Evolutionary conservation across 805 yeast genomes (phyloP).

Genomic region (Phaffomyces antillensis): DNA sequence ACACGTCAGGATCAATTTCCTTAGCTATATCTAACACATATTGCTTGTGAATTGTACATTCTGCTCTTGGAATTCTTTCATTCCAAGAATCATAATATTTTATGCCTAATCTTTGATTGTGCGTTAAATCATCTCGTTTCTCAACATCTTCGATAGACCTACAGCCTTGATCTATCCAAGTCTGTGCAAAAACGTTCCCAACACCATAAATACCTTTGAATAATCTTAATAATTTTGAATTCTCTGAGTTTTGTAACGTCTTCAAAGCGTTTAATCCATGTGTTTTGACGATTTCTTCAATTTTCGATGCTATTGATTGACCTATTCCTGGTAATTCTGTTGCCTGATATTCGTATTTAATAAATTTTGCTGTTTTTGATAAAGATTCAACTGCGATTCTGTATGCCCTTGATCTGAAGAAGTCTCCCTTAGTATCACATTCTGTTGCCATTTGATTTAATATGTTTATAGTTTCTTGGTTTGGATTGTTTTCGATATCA

Average conservation of each 20-base stretch:
- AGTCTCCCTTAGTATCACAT: constrained; percentile 24
- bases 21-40: constrained; percentile 22
- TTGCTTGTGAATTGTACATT: constrained; percentile 34
- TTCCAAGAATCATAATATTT: constrained; percentile 42
- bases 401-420: constrained; percentile 35
- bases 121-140: constrained; percentile 22
- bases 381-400: constrained; percentile 35
- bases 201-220: constrained; percentile 43
- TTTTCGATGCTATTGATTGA: constrained; percentile 32
- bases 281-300: constrained; percentile 39
- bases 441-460: constrained; percentile 18
- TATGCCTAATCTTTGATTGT: constrained; percentile 33
- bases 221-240: constrained; percentile 21
- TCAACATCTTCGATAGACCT: constrained; percentile 33
- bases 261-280: constrained; percentile 23
- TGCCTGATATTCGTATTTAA: constrained; percentile 34
- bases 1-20: constrained; percentile 29
- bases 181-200: constrained; percentile 34
- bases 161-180: constrained; percentile 33
- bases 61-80: constrained; percentile 36
- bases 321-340: constrained; percentile 34
- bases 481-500: constrained; percentile 15
- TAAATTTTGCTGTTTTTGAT: constrained; percentile 20
- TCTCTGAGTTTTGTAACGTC: constrained; percentile 20
- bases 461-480: constrained; percentile 14